Conservation (phyloP, 2,329 filamentous ascomycete genomes). For the Trichoderma arundinaceum region DNA sequence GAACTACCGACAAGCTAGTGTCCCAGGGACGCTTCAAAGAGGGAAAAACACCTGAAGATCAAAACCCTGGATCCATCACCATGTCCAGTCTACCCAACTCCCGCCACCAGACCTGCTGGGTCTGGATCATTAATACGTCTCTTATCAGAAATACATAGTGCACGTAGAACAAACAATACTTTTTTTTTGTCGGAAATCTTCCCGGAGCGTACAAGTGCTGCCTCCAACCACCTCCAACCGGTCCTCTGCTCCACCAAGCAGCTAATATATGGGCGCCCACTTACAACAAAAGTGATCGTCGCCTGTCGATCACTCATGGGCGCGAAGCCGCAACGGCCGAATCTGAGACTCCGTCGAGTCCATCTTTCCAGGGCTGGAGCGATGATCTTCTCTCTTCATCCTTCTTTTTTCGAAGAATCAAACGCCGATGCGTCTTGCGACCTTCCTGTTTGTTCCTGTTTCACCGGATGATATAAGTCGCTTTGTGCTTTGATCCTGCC, state of each 20-base stretch:
- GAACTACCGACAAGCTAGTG: not conserved
- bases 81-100: not conserved
- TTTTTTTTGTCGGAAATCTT: not conserved
- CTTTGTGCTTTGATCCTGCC: slow-evolving; percentile 19
- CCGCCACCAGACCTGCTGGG: not conserved
- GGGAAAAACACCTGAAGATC: slow-evolving; percentile 23
- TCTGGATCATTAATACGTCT: not conserved
- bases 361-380: slow-evolving; percentile 5
- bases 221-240: too few species aligned
- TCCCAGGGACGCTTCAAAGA: not conserved
- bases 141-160: not conserved
- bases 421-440: not conserved
- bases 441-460: slow-evolving; percentile 22
- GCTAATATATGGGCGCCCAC: too few species aligned
- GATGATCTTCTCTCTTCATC: not conserved
- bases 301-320: not conserved
- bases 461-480: not conserved
- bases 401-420: not conserved
- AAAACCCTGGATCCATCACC: slow-evolving; percentile 6
- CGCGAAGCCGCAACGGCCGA: slow-evolving; percentile 10
- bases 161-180: not conserved
- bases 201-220: slow-evolving; percentile 1
- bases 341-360: not conserved
- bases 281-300: not conserved
- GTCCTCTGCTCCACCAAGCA: too few species aligned